Conservation (phyloP, 305 asterid species). For the Euphrasia arctica region DNA sequence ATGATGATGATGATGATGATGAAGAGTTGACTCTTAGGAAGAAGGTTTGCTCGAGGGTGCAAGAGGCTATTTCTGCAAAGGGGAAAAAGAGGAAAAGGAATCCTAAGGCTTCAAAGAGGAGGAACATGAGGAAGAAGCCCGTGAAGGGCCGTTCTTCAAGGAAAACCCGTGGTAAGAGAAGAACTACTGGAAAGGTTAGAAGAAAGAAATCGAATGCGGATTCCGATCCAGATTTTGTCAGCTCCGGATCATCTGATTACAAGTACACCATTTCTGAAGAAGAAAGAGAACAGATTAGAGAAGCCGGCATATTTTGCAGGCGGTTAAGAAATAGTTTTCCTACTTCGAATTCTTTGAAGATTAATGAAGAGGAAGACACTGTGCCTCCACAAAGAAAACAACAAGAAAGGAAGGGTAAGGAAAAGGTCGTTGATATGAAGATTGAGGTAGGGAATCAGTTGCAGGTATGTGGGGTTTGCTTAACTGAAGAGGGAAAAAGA, state of each 20-base stretch:
- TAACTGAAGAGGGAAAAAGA: slow-evolving; percentile 70
- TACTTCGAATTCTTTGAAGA: slow-evolving; percentile 38
- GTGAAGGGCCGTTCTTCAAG: slow-evolving; percentile 14
- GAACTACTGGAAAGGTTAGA: slow-evolving; percentile 7
- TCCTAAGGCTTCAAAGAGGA: not conserved
- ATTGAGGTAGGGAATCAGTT: slow-evolving; percentile 50
- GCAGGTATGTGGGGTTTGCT: slow-evolving; percentile 70
- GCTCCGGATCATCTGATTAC: slow-evolving; percentile 47
- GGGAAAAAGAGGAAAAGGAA: slow-evolving; percentile 2
- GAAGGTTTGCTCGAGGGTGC: slow-evolving; percentile 3
- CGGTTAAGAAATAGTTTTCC: slow-evolving; percentile 36
- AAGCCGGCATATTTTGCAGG: slow-evolving; percentile 53
- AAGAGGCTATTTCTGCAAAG: not conserved
- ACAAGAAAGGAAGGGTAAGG: slow-evolving; percentile 56
- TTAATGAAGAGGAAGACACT: slow-evolving; percentile 30
- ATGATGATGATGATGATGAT: not conserved
- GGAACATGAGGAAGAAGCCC: not conserved
- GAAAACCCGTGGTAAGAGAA: not conserved
- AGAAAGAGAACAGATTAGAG: slow-evolving; percentile 78
- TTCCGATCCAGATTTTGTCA: slow-evolving; percentile 37
- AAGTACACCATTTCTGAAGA: slow-evolving; percentile 72
- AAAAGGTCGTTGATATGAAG: slow-evolving; percentile 43
- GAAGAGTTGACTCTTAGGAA: not conserved
- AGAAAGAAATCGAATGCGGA: slow-evolving; percentile 30
- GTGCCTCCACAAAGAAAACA: slow-evolving; percentile 37